phyloP scores from a whole-genome alignment of 75 land plant genomes.

The Sequoia sempervirens region DNA sequence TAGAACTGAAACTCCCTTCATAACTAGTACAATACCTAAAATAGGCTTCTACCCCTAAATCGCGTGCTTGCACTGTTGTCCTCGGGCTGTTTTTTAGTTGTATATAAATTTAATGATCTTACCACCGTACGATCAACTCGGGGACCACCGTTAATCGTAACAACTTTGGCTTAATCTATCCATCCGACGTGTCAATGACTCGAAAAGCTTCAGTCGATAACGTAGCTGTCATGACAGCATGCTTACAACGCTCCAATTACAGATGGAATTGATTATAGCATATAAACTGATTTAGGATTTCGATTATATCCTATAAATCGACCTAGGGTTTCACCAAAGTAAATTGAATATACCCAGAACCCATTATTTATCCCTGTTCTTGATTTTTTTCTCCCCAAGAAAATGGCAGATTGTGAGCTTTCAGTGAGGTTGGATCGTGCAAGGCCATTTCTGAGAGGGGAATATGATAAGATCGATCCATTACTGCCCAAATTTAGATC shows the following conservation, averaged over 20 bases:
- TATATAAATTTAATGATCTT: too few relatives aligned
- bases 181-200: neutral
- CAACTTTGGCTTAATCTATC: neutral
- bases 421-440: slow-evolving; percentile 25
- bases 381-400: too few relatives aligned
- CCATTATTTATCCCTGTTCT: neutral
- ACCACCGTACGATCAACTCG: too few relatives aligned
- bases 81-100: too few relatives aligned
- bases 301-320: neutral
- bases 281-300: too few relatives aligned
- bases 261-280: too few relatives aligned
- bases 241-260: too few relatives aligned
- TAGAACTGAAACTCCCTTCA: neutral
- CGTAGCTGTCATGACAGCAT: too few relatives aligned
- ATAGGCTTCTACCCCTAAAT: too few relatives aligned
- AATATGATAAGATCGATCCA: slow-evolving; percentile 31
- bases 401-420: neutral
- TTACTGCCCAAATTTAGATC: slow-evolving; percentile 51
- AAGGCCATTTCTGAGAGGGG: slow-evolving; percentile 73
- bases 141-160: neutral
- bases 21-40: too few relatives aligned
- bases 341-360: neutral
- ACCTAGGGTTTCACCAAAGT: too few relatives aligned
- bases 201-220: neutral
- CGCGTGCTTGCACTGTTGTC: too few relatives aligned